These are phyloP conservation scores for Metarhizium guizhouense DNA, from an alignment of 2,329 filamentous ascomycete genomes.

Conservation along the genomic window DNA sequence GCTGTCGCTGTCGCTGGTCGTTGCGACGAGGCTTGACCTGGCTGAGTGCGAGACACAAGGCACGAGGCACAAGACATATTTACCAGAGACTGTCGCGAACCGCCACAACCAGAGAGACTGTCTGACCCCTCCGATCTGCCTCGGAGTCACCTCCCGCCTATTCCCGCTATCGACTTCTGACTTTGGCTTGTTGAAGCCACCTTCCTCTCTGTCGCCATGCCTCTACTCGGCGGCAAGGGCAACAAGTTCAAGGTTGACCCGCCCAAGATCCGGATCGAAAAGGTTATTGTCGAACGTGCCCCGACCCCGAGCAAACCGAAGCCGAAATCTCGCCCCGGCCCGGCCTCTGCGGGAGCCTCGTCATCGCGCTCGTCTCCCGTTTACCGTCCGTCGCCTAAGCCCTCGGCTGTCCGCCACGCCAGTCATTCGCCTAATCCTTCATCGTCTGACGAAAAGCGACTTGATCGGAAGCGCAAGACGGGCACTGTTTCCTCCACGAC, in stretches of 20 bases:
- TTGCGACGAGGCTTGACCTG: neutral
- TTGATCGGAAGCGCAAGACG: constrained; percentile 41
- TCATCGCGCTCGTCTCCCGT: constrained; percentile 25
- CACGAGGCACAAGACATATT: neutral
- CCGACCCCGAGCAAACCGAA: constrained; percentile 28
- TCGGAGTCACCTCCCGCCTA: neutral
- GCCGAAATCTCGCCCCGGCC: constrained; percentile 20
- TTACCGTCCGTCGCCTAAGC: constrained; percentile 32
- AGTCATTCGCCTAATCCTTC: constrained; percentile 34
- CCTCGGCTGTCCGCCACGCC: constrained; percentile 24
- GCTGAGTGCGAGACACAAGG: neutral
- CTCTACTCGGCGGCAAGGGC: constrained; percentile 32
- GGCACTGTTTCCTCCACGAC: constrained; percentile 16
- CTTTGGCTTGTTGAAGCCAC: neutral
- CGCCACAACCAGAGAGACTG: neutral
- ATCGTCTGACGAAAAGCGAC: constrained; percentile 27
- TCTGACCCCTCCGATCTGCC: neutral
- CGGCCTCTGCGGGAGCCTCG: constrained; percentile 10
- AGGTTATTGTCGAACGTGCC: constrained; percentile 34
- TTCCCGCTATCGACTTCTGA: neutral
- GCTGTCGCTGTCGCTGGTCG: neutral
- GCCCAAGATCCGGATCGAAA: constrained; percentile 43
- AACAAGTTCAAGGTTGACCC: constrained; percentile 43
- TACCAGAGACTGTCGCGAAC: neutral
- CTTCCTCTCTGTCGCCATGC: constrained; percentile 17